Evolutionary conservation across 2,329 filamentous ascomycete species (phyloP), one percentile per base, ranked within the genome.

Genomic region (Seiridium cupressi): DNA sequence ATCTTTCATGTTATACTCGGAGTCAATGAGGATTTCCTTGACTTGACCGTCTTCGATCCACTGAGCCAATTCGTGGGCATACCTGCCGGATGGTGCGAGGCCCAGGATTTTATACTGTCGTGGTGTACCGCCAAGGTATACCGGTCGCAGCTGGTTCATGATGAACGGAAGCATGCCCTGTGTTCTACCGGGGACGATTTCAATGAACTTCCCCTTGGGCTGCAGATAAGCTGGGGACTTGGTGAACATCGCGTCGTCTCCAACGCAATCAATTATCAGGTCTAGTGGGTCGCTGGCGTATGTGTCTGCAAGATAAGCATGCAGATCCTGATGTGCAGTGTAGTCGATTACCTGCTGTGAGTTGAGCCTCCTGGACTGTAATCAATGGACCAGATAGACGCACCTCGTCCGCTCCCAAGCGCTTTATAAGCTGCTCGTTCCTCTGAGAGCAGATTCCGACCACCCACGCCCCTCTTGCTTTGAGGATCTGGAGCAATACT

Each of bases 181-280:
- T 1, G 67, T 64, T 18, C 63, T 61, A 0, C 73, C 73, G 36
- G 73, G 74, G 0, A 72, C 72, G 40, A 75, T 73, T 57, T 64
- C 70, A 57, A 75, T 55, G 58, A 74, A 60, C 46, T 42, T 42
- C 2, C 61, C 61, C 5, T 55, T 49, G 8, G 58, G 55, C 36
- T 44, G 36, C 13, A 62, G 44, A 18, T 62, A 62, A 3, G 51
- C 46, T 2, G 49, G 49, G 5, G 51, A 58, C 1, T 49, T 49
- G 5, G 58, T 58, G 36, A 34, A 60, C 18, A 62, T 8, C 8
- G 11, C 11, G 36, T 58, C 42, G 36, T 60, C 58, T 36, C 61
- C 61, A 31, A 58, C 58, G 49, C 58, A 60, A 34, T 62, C 61
- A 42, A 62, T 54, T 3, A 62, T 55, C 10, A 60, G 10, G n/a